Conservation (phyloP, 108 stramenopile genomes). For the Fragilariopsis cylindrus region DNA sequence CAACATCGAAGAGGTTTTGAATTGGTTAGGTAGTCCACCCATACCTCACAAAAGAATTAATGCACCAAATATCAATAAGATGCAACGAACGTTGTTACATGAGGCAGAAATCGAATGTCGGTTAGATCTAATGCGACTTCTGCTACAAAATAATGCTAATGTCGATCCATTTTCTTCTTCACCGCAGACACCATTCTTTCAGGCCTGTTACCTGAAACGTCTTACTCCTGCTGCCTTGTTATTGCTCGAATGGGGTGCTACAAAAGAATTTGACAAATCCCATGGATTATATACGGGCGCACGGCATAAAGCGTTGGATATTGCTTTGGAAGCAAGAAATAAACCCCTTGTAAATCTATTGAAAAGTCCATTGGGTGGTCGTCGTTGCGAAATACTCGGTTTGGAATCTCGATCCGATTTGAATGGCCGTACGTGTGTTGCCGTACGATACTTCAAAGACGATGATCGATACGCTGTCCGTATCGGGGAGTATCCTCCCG, state of each 20-base stretch:
- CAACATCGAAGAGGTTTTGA: background rate
- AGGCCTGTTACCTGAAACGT: background rate
- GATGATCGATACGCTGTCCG: conserved; percentile 7
- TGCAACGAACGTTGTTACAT: background rate
- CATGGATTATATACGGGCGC: background rate
- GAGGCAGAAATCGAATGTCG: background rate
- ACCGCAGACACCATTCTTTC: background rate
- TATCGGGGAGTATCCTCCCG: background rate
- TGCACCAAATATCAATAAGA: background rate
- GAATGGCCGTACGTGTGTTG: conserved; percentile 9
- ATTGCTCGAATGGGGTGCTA: conserved; percentile 17
- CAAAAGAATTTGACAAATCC: background rate
- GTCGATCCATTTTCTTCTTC: background rate
- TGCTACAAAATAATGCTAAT: background rate
- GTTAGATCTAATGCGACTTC: background rate
- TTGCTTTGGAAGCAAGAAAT: background rate
- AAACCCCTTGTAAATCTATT: background rate
- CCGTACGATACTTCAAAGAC: background rate
- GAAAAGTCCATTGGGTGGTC: conserved; percentile 16
- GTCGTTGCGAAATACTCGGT: conserved; percentile 16
- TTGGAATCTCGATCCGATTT: conserved; percentile 1
- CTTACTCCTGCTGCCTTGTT: background rate
- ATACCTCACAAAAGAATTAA: background rate
- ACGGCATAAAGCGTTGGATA: background rate
- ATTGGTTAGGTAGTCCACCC: conserved; percentile 5